Percentiles rank a stretch among this genome's conserved stretches.
Evolutionary conservation across 1,284 basidiomycete species (phyloP).

Genomic region (Exsudoporus floridanus): DNA sequence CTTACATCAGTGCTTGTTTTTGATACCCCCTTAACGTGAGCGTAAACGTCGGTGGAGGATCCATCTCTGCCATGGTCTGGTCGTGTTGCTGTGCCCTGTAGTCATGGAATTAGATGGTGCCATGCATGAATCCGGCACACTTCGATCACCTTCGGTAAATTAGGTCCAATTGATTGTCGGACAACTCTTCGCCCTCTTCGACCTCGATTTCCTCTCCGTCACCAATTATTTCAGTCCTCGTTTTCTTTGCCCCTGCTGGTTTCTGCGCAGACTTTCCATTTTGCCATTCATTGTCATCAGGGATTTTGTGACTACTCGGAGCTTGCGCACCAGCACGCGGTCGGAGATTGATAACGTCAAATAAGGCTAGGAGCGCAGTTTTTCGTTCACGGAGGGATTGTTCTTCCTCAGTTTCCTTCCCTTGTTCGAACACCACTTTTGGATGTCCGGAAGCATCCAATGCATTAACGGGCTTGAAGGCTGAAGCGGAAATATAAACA

Average conservation of each 20-base stretch:
- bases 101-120: slow-evolving; percentile 9
- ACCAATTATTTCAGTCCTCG: slow-evolving; percentile 56
- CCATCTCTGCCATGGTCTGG: slow-evolving; percentile 73
- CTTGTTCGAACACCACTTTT: slow-evolving; percentile 58
- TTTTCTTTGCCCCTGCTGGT: slow-evolving; percentile 32
- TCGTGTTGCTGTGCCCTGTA: slow-evolving; percentile 85
- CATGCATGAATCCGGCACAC: neutral
- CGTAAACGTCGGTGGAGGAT: slow-evolving; percentile 78
- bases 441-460: slow-evolving; percentile 35
- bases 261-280: slow-evolving; percentile 37
- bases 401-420: slow-evolving; percentile 74
- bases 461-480: slow-evolving; percentile 54
- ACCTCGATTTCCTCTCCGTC: slow-evolving; percentile 70
- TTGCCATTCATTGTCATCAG: slow-evolving; percentile 23
- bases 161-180: slow-evolving; percentile 72
- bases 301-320: slow-evolving; percentile 6
- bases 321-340: slow-evolving; percentile 48
- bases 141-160: slow-evolving; percentile 74
- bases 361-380: slow-evolving; percentile 59
- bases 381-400: slow-evolving; percentile 76
- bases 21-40: slow-evolving; percentile 87
- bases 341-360: slow-evolving; percentile 61
- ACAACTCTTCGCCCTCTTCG: slow-evolving; percentile 76
- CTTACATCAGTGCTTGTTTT: slow-evolving; percentile 84
- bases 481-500: slow-evolving; percentile 61